A percentile compares a stretch with the other conserved stretches of the same genome.
These are phyloP conservation scores for Neofusicoccum ribis DNA, from an alignment of 2,329 filamentous ascomycete species.

Conservation along the genomic window DNA sequence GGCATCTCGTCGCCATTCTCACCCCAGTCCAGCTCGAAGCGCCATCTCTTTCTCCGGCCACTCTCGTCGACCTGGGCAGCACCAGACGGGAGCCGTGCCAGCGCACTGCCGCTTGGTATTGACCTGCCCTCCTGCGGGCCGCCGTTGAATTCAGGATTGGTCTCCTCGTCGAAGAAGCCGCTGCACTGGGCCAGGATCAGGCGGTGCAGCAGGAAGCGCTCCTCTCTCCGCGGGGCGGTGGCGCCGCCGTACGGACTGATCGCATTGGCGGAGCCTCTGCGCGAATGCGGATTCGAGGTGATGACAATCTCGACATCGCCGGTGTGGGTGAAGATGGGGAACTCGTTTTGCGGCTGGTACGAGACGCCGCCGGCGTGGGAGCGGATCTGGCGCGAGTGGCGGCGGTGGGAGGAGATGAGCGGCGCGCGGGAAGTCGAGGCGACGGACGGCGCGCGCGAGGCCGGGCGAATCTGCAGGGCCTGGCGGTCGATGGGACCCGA, in stretches of 20 bases:
- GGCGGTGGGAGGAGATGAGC: conserved; percentile 42
- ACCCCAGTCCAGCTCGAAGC: conserved; percentile 82
- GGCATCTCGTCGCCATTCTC: conserved; percentile 73
- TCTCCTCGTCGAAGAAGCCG: conserved; percentile 88
- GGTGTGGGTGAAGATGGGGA: conserved; percentile 84
- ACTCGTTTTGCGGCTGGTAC: conserved; percentile 80
- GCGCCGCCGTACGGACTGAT: conserved; percentile 5
- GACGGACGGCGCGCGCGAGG: conserved; percentile 58
- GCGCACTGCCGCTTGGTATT: conserved; percentile 31
- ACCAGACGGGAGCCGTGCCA: conserved; percentile 43
- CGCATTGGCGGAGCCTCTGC: conserved; percentile 19
- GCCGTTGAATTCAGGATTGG: conserved; percentile 73
- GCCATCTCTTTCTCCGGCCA: conserved; percentile 64
- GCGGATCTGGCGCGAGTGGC: conserved; percentile 74
- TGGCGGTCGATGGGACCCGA: conserved; percentile 52
- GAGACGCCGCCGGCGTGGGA: conserved; percentile 74
- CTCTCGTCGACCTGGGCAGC: conserved; percentile 28
- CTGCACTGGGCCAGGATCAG: conserved; percentile 88
- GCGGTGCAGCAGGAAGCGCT: conserved; percentile 82
- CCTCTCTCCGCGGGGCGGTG: conserved; percentile 65
- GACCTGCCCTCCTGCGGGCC: conserved; percentile 33
- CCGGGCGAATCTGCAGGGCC: conserved; percentile 53
- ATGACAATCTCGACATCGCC: conserved; percentile 92
- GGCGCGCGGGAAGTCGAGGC: conserved; percentile 57
- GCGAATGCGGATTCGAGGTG: conserved; percentile 28